phyloP scores from a whole-genome alignment of 306 rosid genomes.

The Gynostemma pentaphyllum region DNA sequence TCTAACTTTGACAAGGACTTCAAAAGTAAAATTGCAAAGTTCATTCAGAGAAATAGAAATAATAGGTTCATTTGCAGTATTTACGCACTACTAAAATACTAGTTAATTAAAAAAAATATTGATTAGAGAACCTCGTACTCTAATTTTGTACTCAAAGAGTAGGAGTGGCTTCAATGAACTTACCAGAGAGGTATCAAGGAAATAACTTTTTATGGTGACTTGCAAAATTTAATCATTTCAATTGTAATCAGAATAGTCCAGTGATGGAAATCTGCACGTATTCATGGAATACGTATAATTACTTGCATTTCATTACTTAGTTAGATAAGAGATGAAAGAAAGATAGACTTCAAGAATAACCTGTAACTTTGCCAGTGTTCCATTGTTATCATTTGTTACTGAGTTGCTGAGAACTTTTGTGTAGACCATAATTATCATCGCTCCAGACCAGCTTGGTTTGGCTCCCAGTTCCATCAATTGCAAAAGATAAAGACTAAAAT shows the following conservation, averaged over 20 bases:
- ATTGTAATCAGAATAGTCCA: not conserved
- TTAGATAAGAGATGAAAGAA: not conserved
- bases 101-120: not conserved
- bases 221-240: not conserved
- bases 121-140: not conserved
- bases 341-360: not conserved
- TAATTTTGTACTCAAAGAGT: not conserved
- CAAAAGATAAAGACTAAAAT: conserved; percentile 62
- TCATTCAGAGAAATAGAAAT: not conserved
- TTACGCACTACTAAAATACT: not conserved
- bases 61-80: not conserved
- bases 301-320: not conserved
- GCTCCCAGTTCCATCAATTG: conserved; percentile 40
- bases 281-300: not conserved
- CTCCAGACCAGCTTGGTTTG: conserved; percentile 84
- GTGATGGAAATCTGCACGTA: too few species aligned
- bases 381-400: conserved; percentile 14
- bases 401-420: conserved; percentile 25
- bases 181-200: not conserved
- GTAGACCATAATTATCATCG: conserved; percentile 19
- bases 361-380: conserved; percentile 2
- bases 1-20: not conserved
- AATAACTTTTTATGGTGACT: not conserved
- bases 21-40: not conserved
- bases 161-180: not conserved